Percentiles rank a stretch among this genome's conserved stretches.
Conservation (phyloP, 441 rosid species). For the Erodium texanum region DNA sequence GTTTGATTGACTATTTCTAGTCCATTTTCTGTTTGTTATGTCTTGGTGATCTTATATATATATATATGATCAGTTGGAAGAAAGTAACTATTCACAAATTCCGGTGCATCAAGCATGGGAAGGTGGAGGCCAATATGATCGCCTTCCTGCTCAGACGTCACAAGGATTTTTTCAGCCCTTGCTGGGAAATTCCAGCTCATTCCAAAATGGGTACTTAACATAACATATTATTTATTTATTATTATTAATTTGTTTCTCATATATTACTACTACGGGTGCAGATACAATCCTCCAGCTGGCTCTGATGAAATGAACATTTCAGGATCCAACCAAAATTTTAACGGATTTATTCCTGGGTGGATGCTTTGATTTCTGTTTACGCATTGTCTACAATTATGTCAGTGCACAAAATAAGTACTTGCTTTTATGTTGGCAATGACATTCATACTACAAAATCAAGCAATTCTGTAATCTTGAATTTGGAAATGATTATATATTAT, state of each 20-base stretch:
- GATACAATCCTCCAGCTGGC: slow-evolving; percentile 27
- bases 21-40: too few species aligned
- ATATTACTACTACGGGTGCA: slow-evolving; percentile 15
- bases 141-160: slow-evolving; percentile 22
- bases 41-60: too few species aligned
- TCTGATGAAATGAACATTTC: slow-evolving; percentile 23
- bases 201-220: slow-evolving; percentile 49
- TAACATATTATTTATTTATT: too few species aligned
- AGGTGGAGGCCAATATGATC: slow-evolving; percentile 23
- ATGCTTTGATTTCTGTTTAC: slow-evolving; percentile 28
- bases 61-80: slow-evolving; percentile 35
- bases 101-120: slow-evolving; percentile 39
- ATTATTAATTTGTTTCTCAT: too few species aligned
- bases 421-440: background rate
- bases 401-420: background rate
- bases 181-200: slow-evolving; percentile 19
- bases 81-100: slow-evolving; percentile 16
- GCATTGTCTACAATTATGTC: background rate
- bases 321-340: slow-evolving; percentile 23
- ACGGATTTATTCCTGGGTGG: slow-evolving; percentile 46
- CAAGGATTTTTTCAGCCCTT: slow-evolving; percentile 40
- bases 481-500: too few species aligned
- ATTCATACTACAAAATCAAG: background rate
- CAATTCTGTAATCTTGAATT: background rate
- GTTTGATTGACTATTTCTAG: too few species aligned